These are phyloP conservation scores for Manihot esculenta DNA, from an alignment of 441 rosid genomes.

Conservation along the genomic window DNA sequence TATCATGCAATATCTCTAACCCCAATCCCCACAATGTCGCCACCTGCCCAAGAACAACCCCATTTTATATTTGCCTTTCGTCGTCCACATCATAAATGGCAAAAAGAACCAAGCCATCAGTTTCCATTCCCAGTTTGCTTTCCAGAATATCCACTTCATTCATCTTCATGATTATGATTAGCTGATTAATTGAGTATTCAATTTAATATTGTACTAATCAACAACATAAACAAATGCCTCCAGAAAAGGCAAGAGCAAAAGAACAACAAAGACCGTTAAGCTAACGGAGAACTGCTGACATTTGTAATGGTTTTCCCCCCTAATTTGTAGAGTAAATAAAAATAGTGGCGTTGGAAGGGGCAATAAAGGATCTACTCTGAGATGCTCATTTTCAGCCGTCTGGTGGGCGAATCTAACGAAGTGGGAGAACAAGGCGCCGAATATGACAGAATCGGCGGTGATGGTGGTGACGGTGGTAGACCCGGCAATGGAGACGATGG, in stretches of 20 bases:
- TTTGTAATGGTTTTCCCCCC: neutral
- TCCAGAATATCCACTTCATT: neutral
- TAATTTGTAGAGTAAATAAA: neutral
- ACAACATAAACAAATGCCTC: neutral
- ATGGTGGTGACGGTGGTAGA: conserved; percentile 31
- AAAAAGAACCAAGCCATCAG: neutral
- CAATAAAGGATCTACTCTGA: conserved; percentile 19
- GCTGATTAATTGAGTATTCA: neutral
- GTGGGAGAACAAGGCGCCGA: conserved; percentile 49
- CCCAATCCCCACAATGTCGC: neutral
- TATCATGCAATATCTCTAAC: conserved; percentile 23
- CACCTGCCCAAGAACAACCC: neutral
- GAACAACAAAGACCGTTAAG: conserved; percentile 39
- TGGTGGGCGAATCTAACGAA: conserved; percentile 41
- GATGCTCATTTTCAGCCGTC: conserved; percentile 43
- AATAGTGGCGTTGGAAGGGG: neutral
- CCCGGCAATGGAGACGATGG: conserved; percentile 27
- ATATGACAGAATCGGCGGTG: conserved; percentile 13
- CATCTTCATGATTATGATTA: neutral
- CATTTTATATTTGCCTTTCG: neutral
- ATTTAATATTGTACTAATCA: neutral
- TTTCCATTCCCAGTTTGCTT: neutral
- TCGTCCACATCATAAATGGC: too few relatives aligned
- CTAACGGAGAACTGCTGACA: conserved; percentile 33
- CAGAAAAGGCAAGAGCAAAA: neutral